Base-by-base conservation (phyloP, 2,329 filamentous ascomycete genomes). In the Xylaria sp. region DNA sequence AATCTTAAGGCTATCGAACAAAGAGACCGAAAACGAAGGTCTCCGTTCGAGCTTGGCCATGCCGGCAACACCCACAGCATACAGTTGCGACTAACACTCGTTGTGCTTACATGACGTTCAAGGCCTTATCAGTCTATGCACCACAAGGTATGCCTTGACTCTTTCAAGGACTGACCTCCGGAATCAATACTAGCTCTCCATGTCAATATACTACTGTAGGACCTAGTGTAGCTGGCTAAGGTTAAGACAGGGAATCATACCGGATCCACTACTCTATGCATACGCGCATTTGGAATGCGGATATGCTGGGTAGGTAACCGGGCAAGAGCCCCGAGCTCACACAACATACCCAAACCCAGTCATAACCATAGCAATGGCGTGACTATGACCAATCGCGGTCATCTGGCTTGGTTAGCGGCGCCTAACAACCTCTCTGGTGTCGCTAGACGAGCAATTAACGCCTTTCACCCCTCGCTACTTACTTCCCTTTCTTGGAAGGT, bases 401-500 rank as follows among this genome's bases (percentile, higher is more conserved):
- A 3, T 41, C 28, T 52, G 3, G 33, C 39, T 43, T 20, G 23
- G 46, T 31, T 55, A 28, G 57, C 52, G 65, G 68, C 68, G 68
- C 68, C 65, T 70, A 64, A 64, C 39, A 46, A 51, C 33, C 13
- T 36, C 20, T 54, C 25, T n/a, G n/a, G 10, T 36, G 10, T 51
- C 20, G 20, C 61, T 46, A n/a, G 48, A 28, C 10, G 15, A 20
- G 25, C 5, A 36, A 20, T 55, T 55, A 41, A 39, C 20, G 36
- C 23, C 15, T 46, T 39, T 33, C 28, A 28, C 28, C 33, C 20
- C 28, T 55, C 28, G 31, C 15, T 33, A 55, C 28, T 4, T 36
- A 55, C 43, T 43, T 57, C 23, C 64, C 58, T 51, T 13, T 67
- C 64, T 67, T 31, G 60, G 68, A 70, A 70, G 68, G 68, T 70